phyloP scores from a whole-genome alignment of 441 rosid species.

The Biscutella laevigata region DNA sequence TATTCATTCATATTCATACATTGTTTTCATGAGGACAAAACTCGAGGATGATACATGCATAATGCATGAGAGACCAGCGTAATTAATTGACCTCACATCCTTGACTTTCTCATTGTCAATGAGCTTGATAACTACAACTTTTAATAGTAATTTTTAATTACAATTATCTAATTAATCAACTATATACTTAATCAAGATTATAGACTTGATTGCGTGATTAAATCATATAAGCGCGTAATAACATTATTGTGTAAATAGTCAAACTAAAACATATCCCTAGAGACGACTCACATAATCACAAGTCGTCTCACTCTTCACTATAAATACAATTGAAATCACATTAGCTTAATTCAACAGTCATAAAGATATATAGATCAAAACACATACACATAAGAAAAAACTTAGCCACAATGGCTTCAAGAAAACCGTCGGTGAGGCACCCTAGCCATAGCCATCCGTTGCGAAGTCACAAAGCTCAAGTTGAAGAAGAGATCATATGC shows the following conservation, averaged over 20 bases:
- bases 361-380: no score
- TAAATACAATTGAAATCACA: constrained; percentile 3
- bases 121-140: neutral
- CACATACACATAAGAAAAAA: neutral
- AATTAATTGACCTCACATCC: constrained; percentile 13
- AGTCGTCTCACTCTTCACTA: constrained; percentile 10
- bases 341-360: neutral
- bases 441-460: constrained; percentile 26
- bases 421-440: constrained; percentile 25
- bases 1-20: no score
- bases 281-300: constrained; percentile 4
- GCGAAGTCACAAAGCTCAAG: constrained; percentile 19
- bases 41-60: neutral
- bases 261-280: constrained; percentile 15
- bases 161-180: no score
- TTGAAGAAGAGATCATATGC: constrained; percentile 25
- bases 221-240: neutral
- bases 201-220: no score
- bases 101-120: constrained; percentile 17
- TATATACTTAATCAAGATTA: no score
- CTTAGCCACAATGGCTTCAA: constrained; percentile 11
- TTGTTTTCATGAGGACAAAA: no score
- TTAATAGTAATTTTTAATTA: neutral
- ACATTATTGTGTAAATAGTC: constrained; percentile 16
- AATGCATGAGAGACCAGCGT: neutral